Conservation (phyloP, 1,284 basidiomycete genomes). For the Malassezia pachydermatis region DNA sequence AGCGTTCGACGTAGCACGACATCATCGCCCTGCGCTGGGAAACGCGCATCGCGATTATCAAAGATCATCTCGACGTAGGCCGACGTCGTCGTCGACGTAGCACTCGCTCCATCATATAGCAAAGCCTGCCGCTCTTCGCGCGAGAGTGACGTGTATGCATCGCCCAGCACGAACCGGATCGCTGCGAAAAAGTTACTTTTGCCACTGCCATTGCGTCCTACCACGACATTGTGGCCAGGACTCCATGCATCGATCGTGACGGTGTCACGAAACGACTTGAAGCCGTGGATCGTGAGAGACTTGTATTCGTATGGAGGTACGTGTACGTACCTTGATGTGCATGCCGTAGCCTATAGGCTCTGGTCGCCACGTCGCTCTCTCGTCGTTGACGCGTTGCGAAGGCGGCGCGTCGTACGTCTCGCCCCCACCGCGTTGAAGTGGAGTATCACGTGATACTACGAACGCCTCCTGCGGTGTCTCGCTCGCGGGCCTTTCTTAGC, state of each 20-base stretch:
- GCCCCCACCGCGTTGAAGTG: too few species aligned
- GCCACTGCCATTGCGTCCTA: conserved; percentile 49
- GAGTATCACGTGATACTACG: too few species aligned
- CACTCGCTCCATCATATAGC: conserved; percentile 82
- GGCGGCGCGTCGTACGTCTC: too few species aligned
- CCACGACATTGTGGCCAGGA: conserved; percentile 46
- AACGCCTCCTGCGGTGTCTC: too few species aligned
- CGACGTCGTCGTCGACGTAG: conserved; percentile 69
- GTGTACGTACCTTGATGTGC: conserved; percentile 22
- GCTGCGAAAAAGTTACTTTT: conserved; percentile 52
- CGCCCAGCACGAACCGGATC: conserved; percentile 91
- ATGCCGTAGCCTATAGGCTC: too few species aligned
- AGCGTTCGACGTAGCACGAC: conserved; percentile 58
- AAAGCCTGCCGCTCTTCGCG: conserved; percentile 84
- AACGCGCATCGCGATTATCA: conserved; percentile 61
- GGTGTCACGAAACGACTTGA: conserved; percentile 77
- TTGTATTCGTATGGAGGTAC: neutral
- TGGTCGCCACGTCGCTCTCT: too few species aligned
- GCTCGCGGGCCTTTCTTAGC: neutral
- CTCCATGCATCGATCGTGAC: conserved; percentile 54
- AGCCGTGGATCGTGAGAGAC: conserved; percentile 55
- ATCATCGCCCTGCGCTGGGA: conserved; percentile 50
- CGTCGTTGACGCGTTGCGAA: too few species aligned
- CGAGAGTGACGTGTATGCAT: conserved; percentile 91
- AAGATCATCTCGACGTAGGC: conserved; percentile 65